Conservation (phyloP, 371 early-diverging fungal species). For the Apophysomyces sp. region DNA sequence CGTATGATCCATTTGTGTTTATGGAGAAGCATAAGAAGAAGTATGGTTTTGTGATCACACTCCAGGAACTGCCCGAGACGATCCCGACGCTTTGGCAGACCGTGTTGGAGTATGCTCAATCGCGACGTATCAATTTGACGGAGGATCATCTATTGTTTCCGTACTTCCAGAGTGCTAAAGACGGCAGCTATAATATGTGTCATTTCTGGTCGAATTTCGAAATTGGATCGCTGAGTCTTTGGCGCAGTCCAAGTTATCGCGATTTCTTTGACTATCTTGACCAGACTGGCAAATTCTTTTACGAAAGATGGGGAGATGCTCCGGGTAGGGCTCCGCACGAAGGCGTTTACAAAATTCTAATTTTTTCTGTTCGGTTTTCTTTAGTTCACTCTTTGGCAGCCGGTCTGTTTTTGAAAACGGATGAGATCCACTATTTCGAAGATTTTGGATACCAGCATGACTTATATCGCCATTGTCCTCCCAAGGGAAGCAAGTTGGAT, state of each 20-base stretch:
- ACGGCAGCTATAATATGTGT: conserved; percentile 63
- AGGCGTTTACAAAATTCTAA: too few relatives aligned
- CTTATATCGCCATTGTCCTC: conserved; percentile 71
- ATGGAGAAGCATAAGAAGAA: conserved; percentile 73
- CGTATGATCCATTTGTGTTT: conserved; percentile 82
- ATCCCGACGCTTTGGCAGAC: conserved; percentile 77
- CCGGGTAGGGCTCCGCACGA: conserved; percentile 37
- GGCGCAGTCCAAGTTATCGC: conserved; percentile 63
- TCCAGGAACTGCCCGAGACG: conserved; percentile 70
- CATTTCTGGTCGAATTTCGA: conserved; percentile 96
- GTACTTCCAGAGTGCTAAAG: conserved; percentile 43
- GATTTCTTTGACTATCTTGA: conserved; percentile 65
- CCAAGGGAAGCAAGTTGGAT: conserved; percentile 30
- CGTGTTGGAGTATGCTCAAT: conserved; percentile 49
- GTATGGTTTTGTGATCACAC: conserved; percentile 78
- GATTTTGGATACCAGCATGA: conserved; percentile 87
- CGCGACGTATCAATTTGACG: conserved; percentile 41
- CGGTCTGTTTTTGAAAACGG: conserved; percentile 77
- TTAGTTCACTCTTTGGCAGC: conserved; percentile 90
- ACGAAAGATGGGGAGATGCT: conserved; percentile 74
- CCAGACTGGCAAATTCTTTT: conserved; percentile 66
- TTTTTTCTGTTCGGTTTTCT: not conserved
- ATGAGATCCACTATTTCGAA: conserved; percentile 91
- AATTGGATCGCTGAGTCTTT: conserved; percentile 84
- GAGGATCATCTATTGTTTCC: conserved; percentile 37